A percentile compares a stretch with the other conserved stretches of the same genome.
These are phyloP conservation scores for Alternaria sp. DNA, from an alignment of 2,329 filamentous ascomycete genomes.

Conservation along the genomic window DNA sequence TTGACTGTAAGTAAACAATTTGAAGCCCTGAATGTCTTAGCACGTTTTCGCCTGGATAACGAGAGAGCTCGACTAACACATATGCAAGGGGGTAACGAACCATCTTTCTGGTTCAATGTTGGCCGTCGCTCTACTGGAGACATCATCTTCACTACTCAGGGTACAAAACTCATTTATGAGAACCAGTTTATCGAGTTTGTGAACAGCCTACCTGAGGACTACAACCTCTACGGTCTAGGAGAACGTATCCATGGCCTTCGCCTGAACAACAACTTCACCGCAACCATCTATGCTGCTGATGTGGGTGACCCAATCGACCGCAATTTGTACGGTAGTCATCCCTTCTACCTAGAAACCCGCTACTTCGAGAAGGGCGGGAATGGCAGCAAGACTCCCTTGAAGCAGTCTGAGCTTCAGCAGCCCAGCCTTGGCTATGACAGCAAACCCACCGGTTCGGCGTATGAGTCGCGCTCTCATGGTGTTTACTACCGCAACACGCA, in stretches of 20 bases:
- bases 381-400: slow-evolving; percentile 62
- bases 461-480: slow-evolving; percentile 76
- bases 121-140: slow-evolving; percentile 69
- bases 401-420: slow-evolving; percentile 59
- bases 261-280: slow-evolving; percentile 76
- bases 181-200: slow-evolving; percentile 81
- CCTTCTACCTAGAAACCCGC: slow-evolving; percentile 81
- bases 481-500: slow-evolving; percentile 81
- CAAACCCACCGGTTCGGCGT: slow-evolving; percentile 55
- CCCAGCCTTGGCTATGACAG: slow-evolving; percentile 18
- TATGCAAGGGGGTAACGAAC: slow-evolving; percentile 62
- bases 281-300: slow-evolving; percentile 74
- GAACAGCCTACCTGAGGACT: slow-evolving; percentile 71
- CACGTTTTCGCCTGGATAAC: background rate
- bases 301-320: slow-evolving; percentile 69
- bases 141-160: slow-evolving; percentile 72
- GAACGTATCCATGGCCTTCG: slow-evolving; percentile 76
- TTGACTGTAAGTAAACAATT: slow-evolving; percentile 47
- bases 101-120: slow-evolving; percentile 66
- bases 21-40: too few relatives aligned
- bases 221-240: slow-evolving; percentile 79
- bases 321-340: slow-evolving; percentile 80
- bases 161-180: slow-evolving; percentile 73
- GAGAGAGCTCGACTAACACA: background rate
- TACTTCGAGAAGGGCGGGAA: slow-evolving; percentile 69